Base-by-base conservation (phyloP, 1,284 basidiomycete species). In the Cryptococcus sp. region DNA sequence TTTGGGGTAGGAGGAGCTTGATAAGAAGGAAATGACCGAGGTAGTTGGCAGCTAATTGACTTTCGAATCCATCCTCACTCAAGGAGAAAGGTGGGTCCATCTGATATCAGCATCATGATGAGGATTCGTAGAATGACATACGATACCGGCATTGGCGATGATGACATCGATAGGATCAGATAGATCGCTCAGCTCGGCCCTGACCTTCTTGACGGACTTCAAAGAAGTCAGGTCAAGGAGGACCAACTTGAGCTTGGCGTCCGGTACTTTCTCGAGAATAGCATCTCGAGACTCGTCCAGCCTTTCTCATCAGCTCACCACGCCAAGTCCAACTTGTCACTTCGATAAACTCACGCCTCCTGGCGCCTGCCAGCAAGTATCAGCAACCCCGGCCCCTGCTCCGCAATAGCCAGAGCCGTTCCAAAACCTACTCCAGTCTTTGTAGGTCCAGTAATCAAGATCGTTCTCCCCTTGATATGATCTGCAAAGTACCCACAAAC, bases 21-120 rank as follows among this genome's bases (percentile, higher is more conserved):
- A 54, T 61, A 36, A 71, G 55, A 22, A 66, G 51, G 51, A 58
- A 69, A n/a, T 58, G 66, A 1, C 50, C 64, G 34, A 71, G 45
- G 41, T 64, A 59, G 55, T 70, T 69, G 10, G 56, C 54, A n/a
- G 50, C 63, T 41, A 71, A 56, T 50, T 70, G 68, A 11, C 47
- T 22, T 41, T 71, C 68, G 57, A 54, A 44, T 10, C 65, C 68
- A 48, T 69, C 67, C 14, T 13, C 16, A 1, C 64, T 65, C 14
- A 46, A 36, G 13, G 7, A 25, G 41, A 60, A 53, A 0, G 59
- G 61, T n/a, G 24, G 23, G 41, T 54, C 53, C 61, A 63, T 62
- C 53, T 55, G 32, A 25, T 7, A 47, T 31, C 45, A 47, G 28
- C 28, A 7, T n/a, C 11, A 13, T 11, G 13, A 13, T 19, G 11